Conservation (phyloP, 129 eudicot species). For the Chrysanthemum lavandulifolium region DNA sequence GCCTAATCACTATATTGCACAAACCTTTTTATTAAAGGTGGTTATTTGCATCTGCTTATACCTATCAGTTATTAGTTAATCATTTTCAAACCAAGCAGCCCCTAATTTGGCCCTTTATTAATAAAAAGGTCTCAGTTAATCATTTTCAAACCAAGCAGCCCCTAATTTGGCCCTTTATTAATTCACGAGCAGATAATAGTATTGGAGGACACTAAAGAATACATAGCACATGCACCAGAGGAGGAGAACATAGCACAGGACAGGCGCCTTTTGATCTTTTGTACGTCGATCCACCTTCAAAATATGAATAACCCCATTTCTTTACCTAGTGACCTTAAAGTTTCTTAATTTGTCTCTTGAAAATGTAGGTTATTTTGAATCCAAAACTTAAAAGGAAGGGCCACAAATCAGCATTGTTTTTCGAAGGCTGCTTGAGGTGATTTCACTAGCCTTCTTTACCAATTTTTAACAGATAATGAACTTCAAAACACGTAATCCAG, state of each 20-base stretch:
- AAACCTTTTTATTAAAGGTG: too few species aligned
- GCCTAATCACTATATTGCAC: too few species aligned
- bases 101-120: too few species aligned
- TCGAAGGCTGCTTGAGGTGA: slow-evolving; percentile 90
- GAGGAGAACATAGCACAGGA: slow-evolving; percentile 66
- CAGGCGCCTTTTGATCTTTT: slow-evolving; percentile 80
- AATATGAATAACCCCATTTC: neutral
- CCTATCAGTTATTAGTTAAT: too few species aligned
- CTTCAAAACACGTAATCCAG: too few species aligned
- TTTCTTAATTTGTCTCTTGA: slow-evolving; percentile 9
- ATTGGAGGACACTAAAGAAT: slow-evolving; percentile 74
- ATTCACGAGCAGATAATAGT: slow-evolving; percentile 61
- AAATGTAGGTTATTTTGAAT: slow-evolving; percentile 70
- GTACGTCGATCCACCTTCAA: slow-evolving; percentile 35
- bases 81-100: too few species aligned
- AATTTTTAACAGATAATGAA: neutral
- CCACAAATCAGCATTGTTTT: slow-evolving; percentile 66
- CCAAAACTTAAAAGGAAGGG: slow-evolving; percentile 63
- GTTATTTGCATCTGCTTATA: too few species aligned
- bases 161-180: too few species aligned
- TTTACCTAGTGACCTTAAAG: neutral
- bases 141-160: too few species aligned
- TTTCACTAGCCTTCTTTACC: neutral
- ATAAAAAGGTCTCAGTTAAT: too few species aligned
- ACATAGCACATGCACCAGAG: slow-evolving; percentile 64